Evolutionary conservation across 768 basidiomycete genomes (phyloP).

Genomic region (Lactifluus echinatus): DNA sequence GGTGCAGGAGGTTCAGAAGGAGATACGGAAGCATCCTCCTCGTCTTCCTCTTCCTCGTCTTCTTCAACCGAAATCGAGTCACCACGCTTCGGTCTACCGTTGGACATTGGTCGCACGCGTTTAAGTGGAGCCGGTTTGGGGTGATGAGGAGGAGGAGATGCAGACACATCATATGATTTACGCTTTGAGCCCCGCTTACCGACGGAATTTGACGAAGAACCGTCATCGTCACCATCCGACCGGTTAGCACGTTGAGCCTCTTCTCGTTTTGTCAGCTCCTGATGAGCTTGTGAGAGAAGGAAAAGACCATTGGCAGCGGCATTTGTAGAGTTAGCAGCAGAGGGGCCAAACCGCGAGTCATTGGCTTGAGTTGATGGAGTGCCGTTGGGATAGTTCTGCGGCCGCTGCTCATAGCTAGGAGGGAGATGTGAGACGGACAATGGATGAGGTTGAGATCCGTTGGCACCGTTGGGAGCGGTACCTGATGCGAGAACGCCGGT

Average conservation of each 20-base stretch:
- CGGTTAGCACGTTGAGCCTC: constrained; percentile 60
- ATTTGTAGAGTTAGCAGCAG: constrained; percentile 50
- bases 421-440: constrained; percentile 29
- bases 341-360: constrained; percentile 26
- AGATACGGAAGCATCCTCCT: constrained; percentile 28
- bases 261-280: constrained; percentile 93
- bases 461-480: constrained; percentile 44
- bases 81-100: constrained; percentile 21
- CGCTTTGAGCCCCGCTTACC: constrained; percentile 61
- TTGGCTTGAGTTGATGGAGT: constrained; percentile 1
- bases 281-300: constrained; percentile 89
- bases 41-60: constrained; percentile 30
- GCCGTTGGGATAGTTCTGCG: constrained; percentile 19
- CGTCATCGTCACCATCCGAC: constrained; percentile 24
- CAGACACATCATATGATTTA: constrained; percentile 47
- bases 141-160: constrained; percentile 21
- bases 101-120: constrained; percentile 30
- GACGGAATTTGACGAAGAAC: constrained; percentile 22
- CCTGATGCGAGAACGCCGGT: constrained; percentile 62
- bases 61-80: constrained; percentile 24
- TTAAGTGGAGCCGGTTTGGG: constrained; percentile 23
- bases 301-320: constrained; percentile 89
- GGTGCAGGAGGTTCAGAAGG: not conserved
- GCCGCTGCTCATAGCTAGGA: constrained; percentile 15
- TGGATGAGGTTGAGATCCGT: constrained; percentile 43